Percentiles rank a stretch among this genome's conserved stretches.
Conservation (phyloP, 148 eudicot genomes). For the Linanthus parryae region DNA sequence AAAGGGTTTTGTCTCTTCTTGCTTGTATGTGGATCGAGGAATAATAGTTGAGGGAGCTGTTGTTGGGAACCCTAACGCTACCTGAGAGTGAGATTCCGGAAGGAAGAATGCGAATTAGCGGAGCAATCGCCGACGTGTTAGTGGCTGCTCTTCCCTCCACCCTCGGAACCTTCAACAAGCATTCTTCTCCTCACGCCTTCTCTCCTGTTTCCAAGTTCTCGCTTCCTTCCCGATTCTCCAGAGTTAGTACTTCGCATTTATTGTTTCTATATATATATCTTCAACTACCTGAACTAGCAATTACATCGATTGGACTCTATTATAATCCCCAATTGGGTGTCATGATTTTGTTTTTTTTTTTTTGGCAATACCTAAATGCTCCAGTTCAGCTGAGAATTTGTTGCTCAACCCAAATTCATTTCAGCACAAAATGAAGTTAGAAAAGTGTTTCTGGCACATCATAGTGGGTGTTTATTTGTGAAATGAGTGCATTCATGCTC, state of each 20-base stretch:
- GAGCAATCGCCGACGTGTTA: constrained; percentile 40
- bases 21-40: too few species aligned
- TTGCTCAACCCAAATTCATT: too few species aligned
- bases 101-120: constrained; percentile 43
- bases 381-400: too few species aligned
- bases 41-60: too few species aligned
- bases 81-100: too few species aligned
- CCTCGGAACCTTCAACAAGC: constrained; percentile 27
- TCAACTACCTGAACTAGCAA: neutral
- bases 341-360: neutral
- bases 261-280: neutral
- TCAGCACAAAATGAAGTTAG: too few species aligned
- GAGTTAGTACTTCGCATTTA: constrained; percentile 18
- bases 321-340: neutral
- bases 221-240: constrained; percentile 10
- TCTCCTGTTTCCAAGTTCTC: constrained; percentile 23
- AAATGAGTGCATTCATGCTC: too few species aligned
- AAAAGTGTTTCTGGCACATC: too few species aligned
- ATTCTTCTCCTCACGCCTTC: constrained; percentile 13
- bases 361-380: neutral
- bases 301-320: neutral
- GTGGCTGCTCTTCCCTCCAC: constrained; percentile 29
- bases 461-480: too few species aligned
- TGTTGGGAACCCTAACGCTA: too few species aligned
- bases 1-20: too few species aligned